These are phyloP conservation scores for Solanum neorickii DNA, from an alignment of 257 asterid species.

Conservation along the genomic window DNA sequence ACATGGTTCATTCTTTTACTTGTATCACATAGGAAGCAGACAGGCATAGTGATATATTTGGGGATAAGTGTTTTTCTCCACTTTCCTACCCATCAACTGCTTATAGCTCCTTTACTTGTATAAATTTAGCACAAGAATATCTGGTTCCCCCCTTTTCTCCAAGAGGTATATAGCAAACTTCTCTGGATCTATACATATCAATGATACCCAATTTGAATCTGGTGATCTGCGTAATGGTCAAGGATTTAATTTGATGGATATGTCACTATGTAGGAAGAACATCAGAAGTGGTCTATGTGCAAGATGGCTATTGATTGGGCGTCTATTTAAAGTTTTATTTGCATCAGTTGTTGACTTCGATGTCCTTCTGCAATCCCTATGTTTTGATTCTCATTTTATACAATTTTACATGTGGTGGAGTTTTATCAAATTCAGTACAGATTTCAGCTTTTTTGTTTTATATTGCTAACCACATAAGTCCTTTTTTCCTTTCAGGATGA, in stretches of 20 bases:
- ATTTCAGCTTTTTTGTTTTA: not conserved
- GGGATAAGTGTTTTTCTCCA: not conserved
- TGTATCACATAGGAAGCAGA: not conserved
- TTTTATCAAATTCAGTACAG: not conserved
- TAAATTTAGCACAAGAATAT: not conserved
- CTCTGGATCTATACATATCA: not conserved
- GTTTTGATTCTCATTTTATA: not conserved
- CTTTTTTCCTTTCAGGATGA: constrained; percentile 39
- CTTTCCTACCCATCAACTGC: not conserved
- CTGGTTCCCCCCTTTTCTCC: not conserved
- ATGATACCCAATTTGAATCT: not conserved
- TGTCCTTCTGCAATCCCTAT: not conserved
- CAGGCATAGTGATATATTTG: not conserved
- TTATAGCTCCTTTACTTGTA: not conserved
- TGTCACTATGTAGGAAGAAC: not conserved
- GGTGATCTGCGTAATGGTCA: not conserved
- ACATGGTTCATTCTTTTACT: not conserved
- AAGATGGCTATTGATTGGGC: not conserved
- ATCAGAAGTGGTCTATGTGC: not conserved
- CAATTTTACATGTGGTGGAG: not conserved
- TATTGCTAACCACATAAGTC: not conserved
- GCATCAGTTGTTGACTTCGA: not conserved
- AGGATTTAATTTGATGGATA: not conserved
- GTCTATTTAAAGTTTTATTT: not conserved
- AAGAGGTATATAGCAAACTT: not conserved